These are phyloP conservation scores for Naganishia kalamii DNA, from an alignment of 768 basidiomycete species.

Conservation along the genomic window DNA sequence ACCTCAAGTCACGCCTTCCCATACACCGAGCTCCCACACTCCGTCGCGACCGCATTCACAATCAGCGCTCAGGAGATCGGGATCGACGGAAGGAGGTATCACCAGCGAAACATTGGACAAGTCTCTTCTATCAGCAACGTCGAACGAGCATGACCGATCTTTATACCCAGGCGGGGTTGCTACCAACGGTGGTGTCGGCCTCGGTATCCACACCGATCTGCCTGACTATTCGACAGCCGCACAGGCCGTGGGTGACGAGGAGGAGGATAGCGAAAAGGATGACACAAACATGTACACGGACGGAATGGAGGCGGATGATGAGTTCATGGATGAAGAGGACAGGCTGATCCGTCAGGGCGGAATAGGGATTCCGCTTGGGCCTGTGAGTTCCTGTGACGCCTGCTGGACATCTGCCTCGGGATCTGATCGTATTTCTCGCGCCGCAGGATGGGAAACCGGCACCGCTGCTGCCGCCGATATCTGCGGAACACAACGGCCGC, in stretches of 20 bases:
- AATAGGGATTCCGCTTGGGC: constrained; percentile 87
- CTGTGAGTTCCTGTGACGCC: constrained; percentile 56
- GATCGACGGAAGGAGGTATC: constrained; percentile 29
- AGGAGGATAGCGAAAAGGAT: constrained; percentile 14
- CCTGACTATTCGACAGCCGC: constrained; percentile 64
- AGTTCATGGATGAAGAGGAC: constrained; percentile 75
- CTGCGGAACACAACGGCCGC: constrained; percentile 70
- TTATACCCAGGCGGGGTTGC: not conserved
- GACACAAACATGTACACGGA: constrained; percentile 29
- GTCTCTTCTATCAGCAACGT: constrained; percentile 12
- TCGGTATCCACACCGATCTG: constrained; percentile 62
- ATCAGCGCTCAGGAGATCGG: constrained; percentile 12
- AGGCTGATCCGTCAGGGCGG: constrained; percentile 82
- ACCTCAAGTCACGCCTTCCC: constrained; percentile 42
- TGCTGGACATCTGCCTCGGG: not conserved
- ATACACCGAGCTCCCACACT: constrained; percentile 40
- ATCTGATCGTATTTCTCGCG: not conserved
- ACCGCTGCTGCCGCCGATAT: constrained; percentile 80
- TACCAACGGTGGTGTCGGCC: constrained; percentile 45
- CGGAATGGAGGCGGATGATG: constrained; percentile 38
- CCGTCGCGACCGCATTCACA: not conserved
- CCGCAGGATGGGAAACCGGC: constrained; percentile 73
- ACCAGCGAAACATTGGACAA: constrained; percentile 34
- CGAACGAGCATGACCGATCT: not conserved
- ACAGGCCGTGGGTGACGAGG: constrained; percentile 57